Evolutionary conservation across 225 moss, liverwort and hornwort species (phyloP), one percentile per base, ranked within the genome.

Genomic region (Climacium dendroides): DNA sequence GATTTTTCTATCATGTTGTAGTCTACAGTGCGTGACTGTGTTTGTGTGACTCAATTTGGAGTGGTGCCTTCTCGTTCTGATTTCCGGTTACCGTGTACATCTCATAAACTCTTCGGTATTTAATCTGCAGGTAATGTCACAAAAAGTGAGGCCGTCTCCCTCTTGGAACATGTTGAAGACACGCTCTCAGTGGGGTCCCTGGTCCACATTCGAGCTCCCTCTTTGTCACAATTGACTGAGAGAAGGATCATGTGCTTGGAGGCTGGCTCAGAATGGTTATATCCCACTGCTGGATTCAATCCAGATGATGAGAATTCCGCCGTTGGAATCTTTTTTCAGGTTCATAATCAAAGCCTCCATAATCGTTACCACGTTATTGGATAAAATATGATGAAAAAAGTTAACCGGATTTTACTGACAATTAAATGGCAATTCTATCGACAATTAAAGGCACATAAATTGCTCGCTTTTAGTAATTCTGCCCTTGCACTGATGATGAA

Each of bases 261-360:
- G 87, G 91, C 95, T 48, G 95, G 94, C 74, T 92, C 93, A 43
- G 94, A 96, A 77, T 97, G 92, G 90, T 76, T 87, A 35, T 96
- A 92, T 83, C 89, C 95, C 50, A 92, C 93, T 43, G 82, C 90
- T 30, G 96, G 98, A 58, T 90, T 96, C 37, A 98, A 98, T 75
- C 91, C 93, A 45, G 92, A 97, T 75, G 96, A 98, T 79, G 98
- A 97, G 64, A 98, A 98, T 47, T 98, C 98, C 52, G 98, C 97
- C 19, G 85, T 97, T 37, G 96, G 94, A 89, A 90, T 96, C 71
- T 97, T 96, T 78, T 92, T 97, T 59, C 96, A 97, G 95, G 97
- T 96, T 59, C 45, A 92, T 16, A 20, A 34, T 66, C 39, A 23
- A 66, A 53, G 22, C 30, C 45, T 61, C 41, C 55, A 15, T 41